Evolutionary conservation across 352 stramenopile genomes (phyloP).

Genomic region (Phytophthora podocarpi): DNA sequence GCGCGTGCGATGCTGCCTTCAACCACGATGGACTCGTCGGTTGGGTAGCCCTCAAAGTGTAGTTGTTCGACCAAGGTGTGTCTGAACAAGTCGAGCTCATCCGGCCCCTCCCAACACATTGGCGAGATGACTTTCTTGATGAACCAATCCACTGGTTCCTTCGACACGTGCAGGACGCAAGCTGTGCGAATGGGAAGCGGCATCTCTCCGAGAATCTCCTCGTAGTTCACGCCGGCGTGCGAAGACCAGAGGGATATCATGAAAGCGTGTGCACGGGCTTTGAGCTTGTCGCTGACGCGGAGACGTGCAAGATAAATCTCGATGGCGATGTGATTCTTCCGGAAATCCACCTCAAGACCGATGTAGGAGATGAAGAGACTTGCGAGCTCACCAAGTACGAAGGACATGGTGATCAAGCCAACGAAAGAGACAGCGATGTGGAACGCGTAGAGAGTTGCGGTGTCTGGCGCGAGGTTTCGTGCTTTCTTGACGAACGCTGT

Average conservation of each 20-base stretch:
- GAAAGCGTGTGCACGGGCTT: slow-evolving; percentile 51
- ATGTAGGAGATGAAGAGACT: slow-evolving; percentile 76
- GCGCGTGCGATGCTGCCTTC: slow-evolving; percentile 62
- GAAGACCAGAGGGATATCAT: slow-evolving; percentile 65
- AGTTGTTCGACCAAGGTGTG: slow-evolving; percentile 44
- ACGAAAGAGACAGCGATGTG: slow-evolving; percentile 61
- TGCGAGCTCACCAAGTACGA: slow-evolving; percentile 75
- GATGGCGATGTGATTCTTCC: slow-evolving; percentile 64
- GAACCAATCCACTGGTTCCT: too few species aligned
- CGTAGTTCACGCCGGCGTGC: slow-evolving; percentile 55
- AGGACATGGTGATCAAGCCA: slow-evolving; percentile 60
- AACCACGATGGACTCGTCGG: slow-evolving; percentile 58
- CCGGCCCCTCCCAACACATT: too few species aligned
- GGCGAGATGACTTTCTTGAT: too few species aligned
- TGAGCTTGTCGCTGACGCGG: slow-evolving; percentile 46
- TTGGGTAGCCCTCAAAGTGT: slow-evolving; percentile 70
- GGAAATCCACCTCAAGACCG: slow-evolving; percentile 65
- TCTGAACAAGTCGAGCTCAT: slow-evolving; percentile 34
- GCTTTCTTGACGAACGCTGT: slow-evolving; percentile 71
- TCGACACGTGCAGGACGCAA: slow-evolving; percentile 48
- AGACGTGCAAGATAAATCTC: slow-evolving; percentile 55
- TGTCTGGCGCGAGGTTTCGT: slow-evolving; percentile 42
- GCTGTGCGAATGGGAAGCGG: slow-evolving; percentile 50
- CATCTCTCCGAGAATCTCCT: slow-evolving; percentile 54
- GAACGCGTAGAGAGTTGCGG: slow-evolving; percentile 45